phyloP scores from a whole-genome alignment of 805 yeast genomes.

The Teunomyces kruisii region DNA sequence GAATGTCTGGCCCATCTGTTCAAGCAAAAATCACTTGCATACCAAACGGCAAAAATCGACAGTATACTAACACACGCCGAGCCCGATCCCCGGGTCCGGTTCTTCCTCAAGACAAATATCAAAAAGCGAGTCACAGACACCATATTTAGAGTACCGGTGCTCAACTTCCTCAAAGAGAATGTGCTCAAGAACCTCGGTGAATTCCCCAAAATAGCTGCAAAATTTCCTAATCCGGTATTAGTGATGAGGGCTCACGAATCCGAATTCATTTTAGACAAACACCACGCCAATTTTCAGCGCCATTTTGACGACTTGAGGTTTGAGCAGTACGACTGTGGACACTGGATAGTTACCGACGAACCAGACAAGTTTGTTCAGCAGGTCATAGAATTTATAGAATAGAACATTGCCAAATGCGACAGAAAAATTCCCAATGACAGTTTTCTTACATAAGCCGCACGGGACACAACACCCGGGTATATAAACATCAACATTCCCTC shows the following conservation, averaged over 20 bases:
- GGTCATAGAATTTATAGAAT: constrained; percentile 5
- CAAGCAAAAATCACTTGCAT: constrained; percentile 2
- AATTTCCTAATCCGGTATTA: constrained; percentile 33
- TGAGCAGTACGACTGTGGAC: constrained; percentile 29
- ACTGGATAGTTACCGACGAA: constrained; percentile 42
- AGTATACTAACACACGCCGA: constrained; percentile 23
- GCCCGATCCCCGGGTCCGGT: constrained; percentile 25
- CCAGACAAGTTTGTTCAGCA: constrained; percentile 27
- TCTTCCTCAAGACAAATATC: constrained; percentile 41
- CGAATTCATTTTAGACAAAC: constrained; percentile 36
- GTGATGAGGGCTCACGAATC: constrained; percentile 47
- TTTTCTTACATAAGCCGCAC: constrained; percentile 4
- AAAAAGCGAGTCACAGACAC: constrained; percentile 27
- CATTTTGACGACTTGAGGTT: constrained; percentile 23
- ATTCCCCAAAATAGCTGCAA: constrained; percentile 29
- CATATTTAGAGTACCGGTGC: constrained; percentile 33
- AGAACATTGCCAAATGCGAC: not conserved
- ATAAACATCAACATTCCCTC: constrained; percentile 1
- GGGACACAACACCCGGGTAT: constrained; percentile 1
- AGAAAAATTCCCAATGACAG: not conserved
- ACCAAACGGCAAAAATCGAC: constrained; percentile 15
- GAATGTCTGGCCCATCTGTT: constrained; percentile 20
- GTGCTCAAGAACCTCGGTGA: constrained; percentile 27
- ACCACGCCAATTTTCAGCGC: constrained; percentile 18
- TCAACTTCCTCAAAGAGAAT: constrained; percentile 19